Percentiles rank a stretch among this genome's conserved stretches.
phyloP scores from a whole-genome alignment of 2,329 filamentous ascomycete species.

The Nemania diffusa region DNA sequence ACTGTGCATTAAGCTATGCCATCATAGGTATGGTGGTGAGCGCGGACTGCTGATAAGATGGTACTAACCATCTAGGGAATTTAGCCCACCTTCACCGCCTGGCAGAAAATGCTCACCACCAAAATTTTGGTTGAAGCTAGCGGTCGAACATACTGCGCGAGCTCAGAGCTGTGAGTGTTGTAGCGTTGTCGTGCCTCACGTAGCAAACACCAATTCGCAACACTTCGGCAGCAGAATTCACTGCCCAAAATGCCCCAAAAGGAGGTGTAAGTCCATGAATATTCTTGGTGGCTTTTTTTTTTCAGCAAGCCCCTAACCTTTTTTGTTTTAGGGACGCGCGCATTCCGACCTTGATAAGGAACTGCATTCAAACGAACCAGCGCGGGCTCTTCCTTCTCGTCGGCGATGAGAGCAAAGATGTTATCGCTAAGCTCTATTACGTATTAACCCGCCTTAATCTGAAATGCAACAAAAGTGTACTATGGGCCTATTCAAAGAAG shows the following conservation, averaged over 20 bases:
- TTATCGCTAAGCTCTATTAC: slow-evolving; percentile 93
- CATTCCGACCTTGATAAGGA: slow-evolving; percentile 89
- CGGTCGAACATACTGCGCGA: slow-evolving; percentile 10
- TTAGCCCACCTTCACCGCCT: slow-evolving; percentile 41
- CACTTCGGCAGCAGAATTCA: slow-evolving; percentile 3
- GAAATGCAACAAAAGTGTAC: slow-evolving; percentile 93
- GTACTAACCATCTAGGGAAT: slow-evolving; percentile 20
- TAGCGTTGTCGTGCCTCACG: slow-evolving; percentile 1
- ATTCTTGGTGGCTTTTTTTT: background rate
- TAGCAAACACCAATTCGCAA: slow-evolving; percentile 16
- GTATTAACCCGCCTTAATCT: slow-evolving; percentile 91
- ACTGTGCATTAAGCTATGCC: background rate
- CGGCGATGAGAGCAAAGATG: slow-evolving; percentile 89
- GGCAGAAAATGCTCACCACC: slow-evolving; percentile 45
- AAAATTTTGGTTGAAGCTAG: slow-evolving; percentile 43
- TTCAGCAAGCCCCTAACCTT: slow-evolving; percentile 13
- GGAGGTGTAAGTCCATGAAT: slow-evolving; percentile 42
- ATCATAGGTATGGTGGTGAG: background rate
- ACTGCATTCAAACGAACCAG: slow-evolving; percentile 95
- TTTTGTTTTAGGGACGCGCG: slow-evolving; percentile 79
- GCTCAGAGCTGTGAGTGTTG: slow-evolving; percentile 19
- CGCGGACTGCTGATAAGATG: background rate
- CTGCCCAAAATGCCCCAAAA: slow-evolving; percentile 45
- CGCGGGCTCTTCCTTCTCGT: slow-evolving; percentile 98
- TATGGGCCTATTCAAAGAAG: slow-evolving; percentile 99